Evolutionary conservation across 106 monocot species (phyloP).

Genomic region (Phalaenopsis equestris): DNA sequence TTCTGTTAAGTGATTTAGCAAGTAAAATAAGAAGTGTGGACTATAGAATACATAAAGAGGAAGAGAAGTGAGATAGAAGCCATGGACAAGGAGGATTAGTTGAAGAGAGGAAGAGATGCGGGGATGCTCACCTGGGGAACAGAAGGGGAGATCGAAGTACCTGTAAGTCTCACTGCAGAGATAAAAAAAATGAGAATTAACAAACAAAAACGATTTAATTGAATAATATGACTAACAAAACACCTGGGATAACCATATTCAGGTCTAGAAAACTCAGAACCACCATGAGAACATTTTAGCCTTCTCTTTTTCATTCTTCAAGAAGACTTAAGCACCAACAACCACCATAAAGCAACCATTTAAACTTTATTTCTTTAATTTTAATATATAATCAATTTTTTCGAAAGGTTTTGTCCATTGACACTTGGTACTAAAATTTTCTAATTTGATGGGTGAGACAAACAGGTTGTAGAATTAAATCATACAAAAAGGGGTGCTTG

Average conservation of each 20-base stretch:
- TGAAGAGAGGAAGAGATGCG: neutral
- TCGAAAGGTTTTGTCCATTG: neutral
- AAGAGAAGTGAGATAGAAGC: neutral
- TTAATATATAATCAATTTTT: neutral
- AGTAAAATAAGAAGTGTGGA: neutral
- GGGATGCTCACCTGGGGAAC: constrained; percentile 41
- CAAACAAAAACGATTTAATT: neutral
- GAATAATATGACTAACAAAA: neutral
- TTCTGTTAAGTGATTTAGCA: constrained; percentile 21
- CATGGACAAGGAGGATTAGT: neutral
- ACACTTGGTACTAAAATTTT: neutral
- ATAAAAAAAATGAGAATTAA: neutral
- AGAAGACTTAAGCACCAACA: neutral
- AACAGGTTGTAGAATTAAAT: neutral
- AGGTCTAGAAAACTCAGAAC: neutral
- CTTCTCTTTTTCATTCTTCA: neutral
- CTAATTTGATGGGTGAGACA: neutral
- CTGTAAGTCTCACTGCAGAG: constrained; percentile 64
- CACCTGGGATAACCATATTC: neutral
- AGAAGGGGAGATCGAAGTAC: constrained; percentile 78
- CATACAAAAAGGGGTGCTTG: neutral
- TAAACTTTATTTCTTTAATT: neutral
- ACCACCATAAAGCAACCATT: neutral
- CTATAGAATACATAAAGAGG: neutral
- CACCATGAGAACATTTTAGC: neutral